Percentiles rank a stretch among this genome's conserved stretches.
Conservation (phyloP, 177 flowering plant genomes). For the Telopea speciosissima region DNA sequence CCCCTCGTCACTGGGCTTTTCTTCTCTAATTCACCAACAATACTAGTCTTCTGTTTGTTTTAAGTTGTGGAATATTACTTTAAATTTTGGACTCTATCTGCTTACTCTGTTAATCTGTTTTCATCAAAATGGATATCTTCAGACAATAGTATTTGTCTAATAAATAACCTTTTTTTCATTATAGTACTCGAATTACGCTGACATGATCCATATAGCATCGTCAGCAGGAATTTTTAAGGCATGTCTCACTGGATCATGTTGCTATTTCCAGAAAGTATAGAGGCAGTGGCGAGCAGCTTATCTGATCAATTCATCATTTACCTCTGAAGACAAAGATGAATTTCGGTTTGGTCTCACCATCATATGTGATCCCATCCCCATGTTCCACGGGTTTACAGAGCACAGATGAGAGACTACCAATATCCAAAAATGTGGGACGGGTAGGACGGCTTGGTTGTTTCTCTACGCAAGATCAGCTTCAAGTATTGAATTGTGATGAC, state of each 20-base stretch:
- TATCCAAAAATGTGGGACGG: conserved; percentile 8
- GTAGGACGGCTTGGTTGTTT: conserved; percentile 5
- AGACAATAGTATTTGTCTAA: neutral
- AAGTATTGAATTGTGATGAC: conserved; percentile 4
- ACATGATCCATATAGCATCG: neutral
- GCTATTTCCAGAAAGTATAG: conserved; percentile 6
- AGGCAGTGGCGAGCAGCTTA: conserved; percentile 5
- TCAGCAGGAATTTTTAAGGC: neutral
- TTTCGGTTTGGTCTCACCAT: conserved; percentile 15
- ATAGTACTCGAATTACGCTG: neutral
- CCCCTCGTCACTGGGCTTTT: neutral
- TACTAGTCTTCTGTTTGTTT: too few species aligned
- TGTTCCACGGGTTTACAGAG: conserved; percentile 6
- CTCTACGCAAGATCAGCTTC: conserved; percentile 10
- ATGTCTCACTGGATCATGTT: conserved; percentile 2
- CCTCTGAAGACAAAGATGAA: conserved; percentile 10
- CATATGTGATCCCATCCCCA: conserved; percentile 14
- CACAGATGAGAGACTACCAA: conserved; percentile 11
- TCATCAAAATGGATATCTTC: neutral
- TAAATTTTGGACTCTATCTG: too few species aligned
- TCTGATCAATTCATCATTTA: neutral
- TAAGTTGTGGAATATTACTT: neutral
- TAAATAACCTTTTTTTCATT: neutral
- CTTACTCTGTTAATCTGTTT: neutral
- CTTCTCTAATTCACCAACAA: neutral